Percentiles rank a stretch among this genome's conserved stretches.
Conservation (phyloP, 176 grass and related monocot genomes). For the Rhynchospora breviuscula region DNA sequence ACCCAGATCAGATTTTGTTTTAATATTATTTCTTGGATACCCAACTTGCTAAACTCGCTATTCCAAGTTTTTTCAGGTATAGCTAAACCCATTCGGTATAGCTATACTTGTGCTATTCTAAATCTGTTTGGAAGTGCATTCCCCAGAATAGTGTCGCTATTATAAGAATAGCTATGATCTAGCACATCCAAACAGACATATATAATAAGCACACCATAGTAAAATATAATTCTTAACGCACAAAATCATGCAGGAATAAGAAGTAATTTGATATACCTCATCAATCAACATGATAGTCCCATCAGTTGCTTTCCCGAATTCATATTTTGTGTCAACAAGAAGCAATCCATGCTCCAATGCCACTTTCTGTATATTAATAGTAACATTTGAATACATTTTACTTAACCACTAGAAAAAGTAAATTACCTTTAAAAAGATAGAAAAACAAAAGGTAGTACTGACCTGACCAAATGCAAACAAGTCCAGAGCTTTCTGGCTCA, state of each 20-base stretch:
- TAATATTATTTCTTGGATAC: too few relatives aligned
- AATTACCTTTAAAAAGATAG: constrained; percentile 10
- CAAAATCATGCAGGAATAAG: neutral
- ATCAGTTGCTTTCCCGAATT: constrained; percentile 82
- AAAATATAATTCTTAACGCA: neutral
- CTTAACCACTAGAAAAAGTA: neutral
- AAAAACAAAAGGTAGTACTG: neutral
- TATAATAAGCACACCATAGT: constrained; percentile 19
- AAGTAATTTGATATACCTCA: constrained; percentile 40
- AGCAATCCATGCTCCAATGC: constrained; percentile 72
- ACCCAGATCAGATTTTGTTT: too few relatives aligned
- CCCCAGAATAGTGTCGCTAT: too few relatives aligned
- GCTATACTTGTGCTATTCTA: too few relatives aligned
- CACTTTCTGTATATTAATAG: constrained; percentile 58
- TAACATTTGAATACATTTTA: neutral
- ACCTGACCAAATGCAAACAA: constrained; percentile 95
- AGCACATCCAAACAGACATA: too few relatives aligned
- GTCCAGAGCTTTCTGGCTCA: constrained; percentile 67
- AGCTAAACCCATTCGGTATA: too few relatives aligned
- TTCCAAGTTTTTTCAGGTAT: too few relatives aligned
- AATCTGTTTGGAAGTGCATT: too few relatives aligned
- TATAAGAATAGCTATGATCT: too few relatives aligned
- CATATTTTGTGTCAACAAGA: constrained; percentile 95
- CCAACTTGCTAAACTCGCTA: too few relatives aligned
- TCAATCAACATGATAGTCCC: constrained; percentile 86